Percentiles rank a stretch among this genome's conserved stretches.
phyloP scores from a whole-genome alignment of 116 monocot genomes.

The Trichopus zeylanicus region DNA sequence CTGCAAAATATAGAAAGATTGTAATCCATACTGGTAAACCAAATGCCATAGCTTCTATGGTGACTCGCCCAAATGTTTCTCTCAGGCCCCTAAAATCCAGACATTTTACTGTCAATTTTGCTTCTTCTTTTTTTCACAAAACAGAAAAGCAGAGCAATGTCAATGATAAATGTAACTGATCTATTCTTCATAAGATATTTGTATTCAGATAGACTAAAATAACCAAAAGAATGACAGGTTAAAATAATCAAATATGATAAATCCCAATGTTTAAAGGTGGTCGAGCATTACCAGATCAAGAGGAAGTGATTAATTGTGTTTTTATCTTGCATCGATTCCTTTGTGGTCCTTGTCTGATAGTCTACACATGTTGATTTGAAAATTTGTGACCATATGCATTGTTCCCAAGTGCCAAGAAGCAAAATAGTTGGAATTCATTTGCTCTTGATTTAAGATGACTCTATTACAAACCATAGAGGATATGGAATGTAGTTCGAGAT shows the following conservation, averaged over 20 bases:
- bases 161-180: too few species aligned
- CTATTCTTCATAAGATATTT: too few species aligned
- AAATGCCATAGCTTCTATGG: constrained; percentile 96
- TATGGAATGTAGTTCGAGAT: neutral
- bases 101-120: neutral
- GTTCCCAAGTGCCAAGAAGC: too few species aligned
- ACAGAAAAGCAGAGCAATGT: neutral
- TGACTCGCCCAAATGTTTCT: constrained; percentile 92
- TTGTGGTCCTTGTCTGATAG: neutral
- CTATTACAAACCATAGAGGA: neutral
- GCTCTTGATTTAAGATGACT: neutral
- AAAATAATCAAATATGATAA: too few species aligned
- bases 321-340: neutral
- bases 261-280: too few species aligned
- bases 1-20: constrained; percentile 1
- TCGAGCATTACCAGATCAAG: too few species aligned
- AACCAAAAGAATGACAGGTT: too few species aligned
- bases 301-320: neutral
- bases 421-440: too few species aligned
- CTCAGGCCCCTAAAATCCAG: constrained; percentile 60
- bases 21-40: constrained; percentile 57
- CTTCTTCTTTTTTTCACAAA: neutral
- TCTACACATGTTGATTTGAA: too few species aligned
- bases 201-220: too few species aligned
- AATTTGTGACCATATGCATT: neutral